Conservation (phyloP, 768 basidiomycete species). For the Lyophyllum atratum region DNA sequence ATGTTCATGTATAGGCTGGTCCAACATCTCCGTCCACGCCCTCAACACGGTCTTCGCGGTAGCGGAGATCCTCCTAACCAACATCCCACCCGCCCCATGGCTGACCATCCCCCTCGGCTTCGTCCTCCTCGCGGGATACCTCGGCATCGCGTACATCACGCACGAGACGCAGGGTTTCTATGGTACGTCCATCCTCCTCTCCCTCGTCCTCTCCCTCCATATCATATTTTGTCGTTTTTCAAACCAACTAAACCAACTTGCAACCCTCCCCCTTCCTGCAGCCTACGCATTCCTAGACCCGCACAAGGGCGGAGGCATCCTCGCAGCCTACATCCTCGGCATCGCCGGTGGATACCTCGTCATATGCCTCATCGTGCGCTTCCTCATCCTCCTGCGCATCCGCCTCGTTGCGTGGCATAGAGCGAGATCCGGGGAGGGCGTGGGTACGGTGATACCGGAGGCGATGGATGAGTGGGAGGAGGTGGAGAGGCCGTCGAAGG, state of each 20-base stretch:
- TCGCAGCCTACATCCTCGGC: slow-evolving; percentile 66
- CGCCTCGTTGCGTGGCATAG: slow-evolving; percentile 24
- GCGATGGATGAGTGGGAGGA: slow-evolving; percentile 49
- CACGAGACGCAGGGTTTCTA: slow-evolving; percentile 63
- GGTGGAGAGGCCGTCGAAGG: slow-evolving; percentile 26
- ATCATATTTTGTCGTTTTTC: not conserved
- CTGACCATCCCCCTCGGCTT: slow-evolving; percentile 45
- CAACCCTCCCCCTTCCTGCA: slow-evolving; percentile 21
- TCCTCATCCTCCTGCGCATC: slow-evolving; percentile 38
- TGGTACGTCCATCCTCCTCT: slow-evolving; percentile 39
- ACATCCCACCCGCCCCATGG: slow-evolving; percentile 56
- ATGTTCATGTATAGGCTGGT: slow-evolving; percentile 44
- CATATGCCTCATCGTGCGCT: slow-evolving; percentile 52
- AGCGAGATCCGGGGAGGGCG: slow-evolving; percentile 10
- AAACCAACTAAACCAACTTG: not conserved
- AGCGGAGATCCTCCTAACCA: slow-evolving; percentile 59
- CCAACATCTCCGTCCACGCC: slow-evolving; percentile 59
- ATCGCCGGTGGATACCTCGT: slow-evolving; percentile 53
- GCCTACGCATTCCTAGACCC: slow-evolving; percentile 73
- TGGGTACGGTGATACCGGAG: slow-evolving; percentile 14
- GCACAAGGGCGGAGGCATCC: slow-evolving; percentile 32
- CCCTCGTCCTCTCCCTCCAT: not conserved
- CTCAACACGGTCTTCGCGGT: slow-evolving; percentile 60
- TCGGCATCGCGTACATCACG: slow-evolving; percentile 72
- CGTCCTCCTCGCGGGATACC: slow-evolving; percentile 53